Evolutionary conservation across 2,329 filamentous ascomycete species (phyloP).

Genomic region (Phyllosticta citribraziliensis): DNA sequence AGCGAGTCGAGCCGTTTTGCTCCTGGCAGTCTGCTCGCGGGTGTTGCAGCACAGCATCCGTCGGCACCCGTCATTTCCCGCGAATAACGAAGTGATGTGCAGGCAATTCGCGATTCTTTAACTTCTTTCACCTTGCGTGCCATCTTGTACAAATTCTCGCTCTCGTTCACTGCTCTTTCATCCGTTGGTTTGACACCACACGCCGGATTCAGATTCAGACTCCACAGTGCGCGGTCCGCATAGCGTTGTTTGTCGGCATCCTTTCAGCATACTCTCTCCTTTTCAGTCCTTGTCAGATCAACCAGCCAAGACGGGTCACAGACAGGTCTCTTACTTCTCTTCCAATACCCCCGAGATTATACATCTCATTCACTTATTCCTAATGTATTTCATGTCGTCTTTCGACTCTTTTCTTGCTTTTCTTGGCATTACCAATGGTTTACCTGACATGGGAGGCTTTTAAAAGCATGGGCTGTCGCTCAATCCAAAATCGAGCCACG

Average conservation of each 20-base stretch:
- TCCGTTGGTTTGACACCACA: not conserved
- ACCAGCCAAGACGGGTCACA: not conserved
- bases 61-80: conserved; percentile 29
- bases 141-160: not conserved
- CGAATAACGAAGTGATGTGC: conserved; percentile 18
- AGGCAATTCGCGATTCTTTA: not conserved
- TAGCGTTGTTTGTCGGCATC: not conserved
- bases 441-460: not conserved
- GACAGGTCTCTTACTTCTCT: not conserved
- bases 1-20: conserved; percentile 34
- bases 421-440: not conserved
- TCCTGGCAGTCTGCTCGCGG: conserved; percentile 39
- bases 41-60: conserved; percentile 24
- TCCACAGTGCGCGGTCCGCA: not conserved
- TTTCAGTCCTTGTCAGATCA: not conserved
- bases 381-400: not conserved
- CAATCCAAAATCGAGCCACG: not conserved
- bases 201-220: not conserved
- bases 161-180: not conserved
- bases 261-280: not conserved
- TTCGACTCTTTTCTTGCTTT: not conserved
- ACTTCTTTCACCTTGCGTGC: no score
- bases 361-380: not conserved
- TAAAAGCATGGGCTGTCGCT: not conserved
- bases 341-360: not conserved